phyloP scores from a whole-genome alignment of 2,329 filamentous ascomycete species.

The Colletotrichum tamarilloi region DNA sequence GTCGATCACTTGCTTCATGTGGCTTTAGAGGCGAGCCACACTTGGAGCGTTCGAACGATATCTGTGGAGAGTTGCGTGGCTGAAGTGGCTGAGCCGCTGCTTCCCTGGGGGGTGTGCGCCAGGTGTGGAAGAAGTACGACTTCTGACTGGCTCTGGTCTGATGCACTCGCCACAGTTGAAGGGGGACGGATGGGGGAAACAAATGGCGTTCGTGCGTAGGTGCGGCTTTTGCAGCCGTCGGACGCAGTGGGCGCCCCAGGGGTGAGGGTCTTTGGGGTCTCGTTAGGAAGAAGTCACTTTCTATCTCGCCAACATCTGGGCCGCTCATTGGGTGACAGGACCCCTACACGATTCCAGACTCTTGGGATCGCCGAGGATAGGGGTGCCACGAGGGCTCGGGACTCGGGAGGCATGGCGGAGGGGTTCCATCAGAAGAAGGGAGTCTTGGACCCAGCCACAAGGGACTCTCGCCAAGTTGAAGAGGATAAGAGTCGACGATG shows the following conservation, averaged over 20 bases:
- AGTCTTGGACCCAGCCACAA: slow-evolving; percentile 19
- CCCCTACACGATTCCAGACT: slow-evolving; percentile 32
- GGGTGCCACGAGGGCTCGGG: slow-evolving; percentile 27
- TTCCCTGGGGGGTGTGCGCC: neutral
- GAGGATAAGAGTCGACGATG: slow-evolving; percentile 28
- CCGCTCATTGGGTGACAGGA: slow-evolving; percentile 25
- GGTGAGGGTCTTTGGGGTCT: slow-evolving; percentile 22
- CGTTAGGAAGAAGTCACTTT: slow-evolving; percentile 35
- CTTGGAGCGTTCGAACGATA: neutral
- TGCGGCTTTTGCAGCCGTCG: slow-evolving; percentile 11
- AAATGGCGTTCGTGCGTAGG: slow-evolving; percentile 6
- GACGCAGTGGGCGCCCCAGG: slow-evolving; percentile 7
- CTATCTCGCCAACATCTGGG: slow-evolving; percentile 28
- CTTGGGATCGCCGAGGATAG: slow-evolving; percentile 34
- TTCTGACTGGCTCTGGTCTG: slow-evolving; percentile 25
- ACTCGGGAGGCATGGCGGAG: slow-evolving; percentile 25
- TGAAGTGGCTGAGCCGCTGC: slow-evolving; percentile 24
- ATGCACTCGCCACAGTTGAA: slow-evolving; percentile 28
- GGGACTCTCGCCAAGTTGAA: neutral
- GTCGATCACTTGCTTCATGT: slow-evolving; percentile 23
- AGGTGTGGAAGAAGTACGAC: slow-evolving; percentile 6
- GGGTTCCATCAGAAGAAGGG: slow-evolving; percentile 18
- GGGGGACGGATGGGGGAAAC: neutral
- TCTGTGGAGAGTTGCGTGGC: slow-evolving; percentile 11
- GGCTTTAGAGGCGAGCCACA: slow-evolving; percentile 15